Evolutionary conservation across 2,329 filamentous ascomycete species (phyloP), one percentile per base, ranked within the genome.

Genomic region (Lachnellula arida): DNA sequence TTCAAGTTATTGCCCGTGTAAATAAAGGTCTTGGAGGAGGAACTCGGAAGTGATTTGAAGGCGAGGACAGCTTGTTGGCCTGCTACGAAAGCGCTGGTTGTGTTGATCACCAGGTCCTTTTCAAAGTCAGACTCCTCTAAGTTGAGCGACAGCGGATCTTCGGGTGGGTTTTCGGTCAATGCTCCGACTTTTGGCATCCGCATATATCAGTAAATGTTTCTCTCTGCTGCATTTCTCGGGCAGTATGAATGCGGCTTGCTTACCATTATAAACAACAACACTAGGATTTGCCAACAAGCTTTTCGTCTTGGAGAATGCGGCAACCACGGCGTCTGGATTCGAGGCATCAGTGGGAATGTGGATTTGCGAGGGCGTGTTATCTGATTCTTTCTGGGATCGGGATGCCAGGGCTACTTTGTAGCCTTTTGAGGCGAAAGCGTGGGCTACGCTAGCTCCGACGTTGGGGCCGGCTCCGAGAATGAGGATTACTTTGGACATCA

Each of bases 1-100:
- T 77, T 77, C 23, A 74, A 58, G 9, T 68, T 68, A 60, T 78
- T 77, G 6, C 75, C 76, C 3, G 73, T 76, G 61, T 68, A 75
- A 51, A 76, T 75, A 61, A 78, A 78, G 2, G 73, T 73, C 57
- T 69, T 74, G n/a, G 70, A 66, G 4, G 63, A 64, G 3, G 64
- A 52, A 4, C 23, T 40, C 11, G 63, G 63, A 8, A 68, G 63
- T 23, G 65, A 42, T 25, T 55, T 61, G 49, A 75, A 76, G 14
- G 60, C 65, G 0, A 61, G 23, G 9, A 65, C 65, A 1, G 75
- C 70, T 59, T 75, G 67, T 62, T 76, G 71, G 4, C 73, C 71
- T 3, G 75, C 74, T 14, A 70, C 70, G 55, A 72, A 75, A 1
- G 67, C 68, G 54, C 71, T 75, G 7, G 63, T 70, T 2, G 66